These are phyloP conservation scores for Knufia petricola DNA, from an alignment of 2,329 filamentous ascomycete genomes.

Conservation along the genomic window DNA sequence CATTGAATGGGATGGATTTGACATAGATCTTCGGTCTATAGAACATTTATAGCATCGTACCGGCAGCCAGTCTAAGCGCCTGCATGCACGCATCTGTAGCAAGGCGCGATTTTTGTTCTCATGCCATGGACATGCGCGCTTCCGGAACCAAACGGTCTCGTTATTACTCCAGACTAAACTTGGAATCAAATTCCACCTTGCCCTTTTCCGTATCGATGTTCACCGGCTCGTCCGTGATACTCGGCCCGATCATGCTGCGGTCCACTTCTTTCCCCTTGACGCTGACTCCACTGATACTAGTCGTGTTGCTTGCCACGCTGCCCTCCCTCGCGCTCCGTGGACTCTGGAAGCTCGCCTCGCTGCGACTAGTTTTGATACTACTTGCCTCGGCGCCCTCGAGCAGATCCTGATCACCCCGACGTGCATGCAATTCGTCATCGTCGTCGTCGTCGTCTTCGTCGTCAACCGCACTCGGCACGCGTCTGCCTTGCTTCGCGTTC, in stretches of 20 bases:
- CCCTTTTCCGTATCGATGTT: background rate
- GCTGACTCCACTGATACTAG: background rate
- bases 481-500: conserved; percentile 17
- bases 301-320: background rate
- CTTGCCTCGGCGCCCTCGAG: conserved; percentile 45
- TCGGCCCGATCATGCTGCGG: conserved; percentile 1
- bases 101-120: too few relatives aligned
- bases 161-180: conserved; percentile 6
- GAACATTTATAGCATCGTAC: too few relatives aligned
- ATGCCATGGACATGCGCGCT: too few relatives aligned
- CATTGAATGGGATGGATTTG: too few relatives aligned
- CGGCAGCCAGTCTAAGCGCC: too few relatives aligned
- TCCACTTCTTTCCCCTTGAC: conserved; percentile 4
- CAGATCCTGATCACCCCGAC: conserved; percentile 70
- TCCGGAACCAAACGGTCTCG: too few relatives aligned
- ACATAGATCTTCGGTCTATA: too few relatives aligned
- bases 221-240: conserved; percentile 2
- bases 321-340: background rate
- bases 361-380: conserved; percentile 5
- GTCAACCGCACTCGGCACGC: conserved; percentile 37
- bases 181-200: conserved; percentile 5
- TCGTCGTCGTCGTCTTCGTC: conserved; percentile 54
- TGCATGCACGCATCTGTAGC: too few relatives aligned
- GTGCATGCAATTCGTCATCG: conserved; percentile 53
- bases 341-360: conserved; percentile 3